These are phyloP conservation scores for Pseudomassariella vexata DNA, from an alignment of 2,329 filamentous ascomycete species.

Conservation along the genomic window DNA sequence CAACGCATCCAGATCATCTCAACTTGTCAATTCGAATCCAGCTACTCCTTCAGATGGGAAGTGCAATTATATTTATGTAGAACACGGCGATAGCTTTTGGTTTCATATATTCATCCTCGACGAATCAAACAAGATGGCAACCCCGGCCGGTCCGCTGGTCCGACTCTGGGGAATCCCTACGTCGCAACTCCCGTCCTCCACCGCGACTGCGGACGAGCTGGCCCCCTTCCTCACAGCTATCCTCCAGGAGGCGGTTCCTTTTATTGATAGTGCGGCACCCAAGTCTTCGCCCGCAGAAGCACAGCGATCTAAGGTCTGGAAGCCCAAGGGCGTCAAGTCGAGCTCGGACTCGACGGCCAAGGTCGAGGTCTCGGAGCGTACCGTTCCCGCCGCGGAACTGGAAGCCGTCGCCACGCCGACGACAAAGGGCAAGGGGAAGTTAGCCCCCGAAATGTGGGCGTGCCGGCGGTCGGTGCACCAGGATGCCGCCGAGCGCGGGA, in stretches of 20 bases:
- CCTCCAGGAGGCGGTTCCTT: slow-evolving; percentile 52
- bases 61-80: no score
- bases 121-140: no score
- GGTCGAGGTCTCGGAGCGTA: slow-evolving; percentile 48
- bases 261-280: slow-evolving; percentile 50
- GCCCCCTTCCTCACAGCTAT: slow-evolving; percentile 44
- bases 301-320: slow-evolving; percentile 48
- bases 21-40: no score
- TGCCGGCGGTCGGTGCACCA: slow-evolving; percentile 57
- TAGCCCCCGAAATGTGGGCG: slow-evolving; percentile 52
- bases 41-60: no score
- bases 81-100: no score
- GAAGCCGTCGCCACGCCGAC: slow-evolving; percentile 23
- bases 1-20: no score
- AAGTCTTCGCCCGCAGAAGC: slow-evolving; percentile 23
- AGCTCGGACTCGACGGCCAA: slow-evolving; percentile 42
- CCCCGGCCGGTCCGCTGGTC: slow-evolving; percentile 37
- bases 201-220: slow-evolving; percentile 36
- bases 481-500: slow-evolving; percentile 41
- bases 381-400: slow-evolving; percentile 39
- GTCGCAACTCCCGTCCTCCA: slow-evolving; percentile 38
- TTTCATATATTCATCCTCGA: no score
- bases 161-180: slow-evolving; percentile 47
- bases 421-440: slow-evolving; percentile 1
- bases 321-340: slow-evolving; percentile 40